A percentile compares a stretch with the other conserved stretches of the same genome.
Evolutionary conservation across 2,329 filamentous ascomycete genomes (phyloP).

Genomic region (Nemania bipapillata): DNA sequence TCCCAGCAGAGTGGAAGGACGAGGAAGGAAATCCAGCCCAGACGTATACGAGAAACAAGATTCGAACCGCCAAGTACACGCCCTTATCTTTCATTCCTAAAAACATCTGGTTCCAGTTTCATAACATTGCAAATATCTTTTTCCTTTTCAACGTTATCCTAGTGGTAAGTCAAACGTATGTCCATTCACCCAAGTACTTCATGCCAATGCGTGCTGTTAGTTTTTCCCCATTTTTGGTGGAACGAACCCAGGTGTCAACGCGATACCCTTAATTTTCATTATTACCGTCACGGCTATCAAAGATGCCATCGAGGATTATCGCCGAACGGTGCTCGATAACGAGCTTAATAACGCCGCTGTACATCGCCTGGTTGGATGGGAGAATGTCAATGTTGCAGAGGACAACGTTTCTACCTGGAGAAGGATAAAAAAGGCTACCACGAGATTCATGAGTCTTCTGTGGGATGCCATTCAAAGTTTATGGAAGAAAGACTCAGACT

Average conservation of each 20-base stretch:
- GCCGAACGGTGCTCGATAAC: slow-evolving; percentile 88
- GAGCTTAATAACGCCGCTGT: slow-evolving; percentile 96
- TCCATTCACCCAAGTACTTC: not conserved
- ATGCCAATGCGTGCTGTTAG: slow-evolving; percentile 60
- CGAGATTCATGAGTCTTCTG: slow-evolving; percentile 67
- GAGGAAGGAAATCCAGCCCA: slow-evolving; percentile 79
- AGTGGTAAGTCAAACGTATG: slow-evolving; percentile 72
- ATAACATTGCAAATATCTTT: slow-evolving; percentile 98
- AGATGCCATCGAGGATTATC: slow-evolving; percentile 94
- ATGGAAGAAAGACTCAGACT: slow-evolving; percentile 63
- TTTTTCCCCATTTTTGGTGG: slow-evolving; percentile 97
- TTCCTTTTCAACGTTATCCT: slow-evolving; percentile 97
- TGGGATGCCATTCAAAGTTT: slow-evolving; percentile 60
- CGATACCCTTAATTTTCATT: slow-evolving; percentile 93
- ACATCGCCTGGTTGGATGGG: slow-evolving; percentile 86
- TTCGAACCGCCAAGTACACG: slow-evolving; percentile 97
- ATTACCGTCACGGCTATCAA: slow-evolving; percentile 88
- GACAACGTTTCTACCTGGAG: slow-evolving; percentile 89
- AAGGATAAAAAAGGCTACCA: slow-evolving; percentile 86
- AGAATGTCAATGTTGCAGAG: slow-evolving; percentile 91
- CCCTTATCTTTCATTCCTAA: slow-evolving; percentile 94
- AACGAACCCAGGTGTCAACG: slow-evolving; percentile 86
- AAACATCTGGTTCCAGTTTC: slow-evolving; percentile 97
- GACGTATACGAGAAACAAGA: slow-evolving; percentile 89
- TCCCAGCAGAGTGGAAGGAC: slow-evolving; percentile 79